Conservation (phyloP, 768 basidiomycete genomes). For the Tricholoma saponaceum region DNA sequence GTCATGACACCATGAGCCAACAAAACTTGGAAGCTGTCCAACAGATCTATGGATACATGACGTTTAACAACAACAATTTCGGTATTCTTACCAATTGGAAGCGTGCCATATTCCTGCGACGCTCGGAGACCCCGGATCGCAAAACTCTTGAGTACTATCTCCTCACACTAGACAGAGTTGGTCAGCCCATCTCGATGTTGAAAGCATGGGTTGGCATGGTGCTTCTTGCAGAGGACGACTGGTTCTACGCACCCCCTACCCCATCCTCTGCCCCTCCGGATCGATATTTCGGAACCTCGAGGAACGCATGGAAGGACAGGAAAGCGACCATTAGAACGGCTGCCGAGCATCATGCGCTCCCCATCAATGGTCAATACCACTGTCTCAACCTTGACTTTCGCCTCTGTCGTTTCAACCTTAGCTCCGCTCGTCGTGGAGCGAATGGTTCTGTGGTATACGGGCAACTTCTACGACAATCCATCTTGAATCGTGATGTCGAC, state of each 20-base stretch:
- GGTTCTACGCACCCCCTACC: background rate
- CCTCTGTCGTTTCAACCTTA: background rate
- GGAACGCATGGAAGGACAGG: background rate
- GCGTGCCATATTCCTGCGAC: background rate
- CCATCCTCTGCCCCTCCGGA: background rate
- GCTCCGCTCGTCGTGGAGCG: background rate
- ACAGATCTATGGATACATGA: background rate
- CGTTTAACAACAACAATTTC: background rate
- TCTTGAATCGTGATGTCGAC: background rate
- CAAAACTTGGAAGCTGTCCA: background rate
- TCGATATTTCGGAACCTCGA: background rate
- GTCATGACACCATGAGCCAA: background rate
- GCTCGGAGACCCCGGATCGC: background rate
- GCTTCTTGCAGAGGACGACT: background rate
- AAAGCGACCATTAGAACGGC: background rate
- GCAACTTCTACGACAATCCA: background rate
- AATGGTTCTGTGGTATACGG: background rate
- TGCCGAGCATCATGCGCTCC: background rate
- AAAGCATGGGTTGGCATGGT: background rate
- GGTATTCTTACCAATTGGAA: background rate
- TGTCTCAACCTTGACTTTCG: background rate
- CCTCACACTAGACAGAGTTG: background rate
- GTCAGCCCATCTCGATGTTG: background rate
- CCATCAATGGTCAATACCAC: background rate
- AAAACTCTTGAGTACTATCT: background rate